Conservation (phyloP, 73 alveolate species). For the Uronychia setigera region DNA sequence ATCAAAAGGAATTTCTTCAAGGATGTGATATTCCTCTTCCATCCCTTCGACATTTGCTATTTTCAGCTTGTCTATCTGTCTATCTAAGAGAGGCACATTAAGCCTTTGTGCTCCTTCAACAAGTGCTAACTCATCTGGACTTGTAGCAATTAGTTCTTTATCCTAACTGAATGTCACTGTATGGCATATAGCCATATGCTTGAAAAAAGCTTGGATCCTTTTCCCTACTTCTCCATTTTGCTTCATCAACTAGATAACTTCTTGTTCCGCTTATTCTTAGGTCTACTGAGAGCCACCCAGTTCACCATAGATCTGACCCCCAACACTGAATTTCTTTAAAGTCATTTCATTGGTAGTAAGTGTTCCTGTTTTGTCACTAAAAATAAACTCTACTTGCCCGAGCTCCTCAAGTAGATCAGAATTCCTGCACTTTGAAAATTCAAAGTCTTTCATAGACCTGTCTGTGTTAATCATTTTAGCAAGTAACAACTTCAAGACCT, state of each 20-base stretch:
- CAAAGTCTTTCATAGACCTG: constrained; percentile 51
- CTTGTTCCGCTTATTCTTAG: constrained; percentile 18
- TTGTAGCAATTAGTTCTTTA: constrained; percentile 21
- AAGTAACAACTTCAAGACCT: constrained; percentile 65
- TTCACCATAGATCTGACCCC: constrained; percentile 55
- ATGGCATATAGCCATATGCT: constrained; percentile 62
- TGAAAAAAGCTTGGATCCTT: constrained; percentile 59
- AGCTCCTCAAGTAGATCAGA: constrained; percentile 60
- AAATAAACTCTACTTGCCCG: constrained; percentile 72
- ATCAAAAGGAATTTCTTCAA: constrained; percentile 74
- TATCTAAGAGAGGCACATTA: not conserved
- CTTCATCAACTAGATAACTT: constrained; percentile 4
- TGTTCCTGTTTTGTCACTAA: constrained; percentile 89
- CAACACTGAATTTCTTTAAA: constrained; percentile 47
- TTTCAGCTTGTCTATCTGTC: constrained; percentile 48
- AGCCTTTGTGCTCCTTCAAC: constrained; percentile 71
- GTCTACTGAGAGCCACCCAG: constrained; percentile 21
- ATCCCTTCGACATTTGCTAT: constrained; percentile 32
- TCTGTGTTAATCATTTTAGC: constrained; percentile 66
- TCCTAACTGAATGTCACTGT: constrained; percentile 68
- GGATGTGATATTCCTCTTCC: constrained; percentile 59
- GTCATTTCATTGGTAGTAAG: constrained; percentile 59
- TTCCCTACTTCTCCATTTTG: constrained; percentile 17
- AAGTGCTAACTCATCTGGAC: constrained; percentile 88
- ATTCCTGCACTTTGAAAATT: constrained; percentile 41